These are phyloP conservation scores for Porcisia deanei DNA, from an alignment of 208 protist genomes.

Conservation along the genomic window DNA sequence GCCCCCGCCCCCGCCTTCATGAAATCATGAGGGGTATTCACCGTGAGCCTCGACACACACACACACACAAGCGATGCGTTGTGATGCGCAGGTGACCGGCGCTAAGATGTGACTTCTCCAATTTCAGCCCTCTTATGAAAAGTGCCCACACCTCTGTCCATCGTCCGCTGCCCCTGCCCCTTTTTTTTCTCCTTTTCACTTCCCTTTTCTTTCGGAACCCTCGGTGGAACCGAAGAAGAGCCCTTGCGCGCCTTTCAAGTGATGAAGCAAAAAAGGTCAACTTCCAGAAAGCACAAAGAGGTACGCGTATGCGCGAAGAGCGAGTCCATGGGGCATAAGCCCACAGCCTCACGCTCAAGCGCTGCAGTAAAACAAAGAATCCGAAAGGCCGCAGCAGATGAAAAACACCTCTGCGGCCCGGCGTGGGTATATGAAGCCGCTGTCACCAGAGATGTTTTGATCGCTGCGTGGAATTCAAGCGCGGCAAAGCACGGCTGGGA, in stretches of 20 bases:
- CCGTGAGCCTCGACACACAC: neutral
- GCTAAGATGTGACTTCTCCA: neutral
- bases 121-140: neutral
- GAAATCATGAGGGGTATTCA: neutral
- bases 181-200: neutral
- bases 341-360: no score
- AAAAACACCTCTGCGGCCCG: neutral
- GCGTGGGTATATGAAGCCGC: neutral
- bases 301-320: neutral
- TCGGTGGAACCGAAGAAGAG: neutral
- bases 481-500: constrained; percentile 14
- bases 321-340: neutral
- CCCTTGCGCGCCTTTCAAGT: neutral
- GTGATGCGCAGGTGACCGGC: neutral
- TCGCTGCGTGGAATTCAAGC: constrained; percentile 1
- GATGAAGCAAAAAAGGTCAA: neutral
- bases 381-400: constrained; percentile 6
- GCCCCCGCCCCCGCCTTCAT: neutral
- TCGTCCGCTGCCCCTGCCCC: neutral
- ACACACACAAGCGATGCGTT: neutral
- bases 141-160: neutral
- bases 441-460: neutral
- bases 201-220: neutral
- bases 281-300: neutral
- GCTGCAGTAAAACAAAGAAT: neutral